Evolutionary conservation across 139 green algal species (phyloP).

Genomic region (Coccomyxa sp.): DNA sequence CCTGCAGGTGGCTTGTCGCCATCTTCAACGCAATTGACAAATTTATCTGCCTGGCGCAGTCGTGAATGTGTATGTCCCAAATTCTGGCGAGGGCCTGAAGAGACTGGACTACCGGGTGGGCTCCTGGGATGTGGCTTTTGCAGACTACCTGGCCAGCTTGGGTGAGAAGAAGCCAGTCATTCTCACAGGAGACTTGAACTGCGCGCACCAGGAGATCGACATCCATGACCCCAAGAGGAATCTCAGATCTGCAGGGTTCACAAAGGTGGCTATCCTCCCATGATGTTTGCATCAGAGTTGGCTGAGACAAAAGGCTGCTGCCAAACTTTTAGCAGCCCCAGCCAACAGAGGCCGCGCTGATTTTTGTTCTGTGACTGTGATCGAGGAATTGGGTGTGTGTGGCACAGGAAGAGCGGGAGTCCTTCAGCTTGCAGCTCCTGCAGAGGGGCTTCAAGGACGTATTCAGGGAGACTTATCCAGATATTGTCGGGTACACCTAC

Average conservation of each 20-base stretch:
- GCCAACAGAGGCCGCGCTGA: too few species aligned
- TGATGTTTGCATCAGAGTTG: too few species aligned
- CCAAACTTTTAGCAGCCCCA: too few species aligned
- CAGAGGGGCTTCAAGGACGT: conserved; percentile 50
- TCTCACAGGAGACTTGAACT: conserved; percentile 48
- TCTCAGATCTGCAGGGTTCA: conserved; percentile 66
- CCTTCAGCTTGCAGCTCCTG: conserved; percentile 42
- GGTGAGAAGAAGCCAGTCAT: conserved; percentile 61
- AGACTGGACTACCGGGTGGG: conserved; percentile 54
- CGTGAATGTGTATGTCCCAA: conserved; percentile 47
- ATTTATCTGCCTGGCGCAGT: neutral
- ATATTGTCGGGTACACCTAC: conserved; percentile 54
- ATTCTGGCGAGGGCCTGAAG: conserved; percentile 42
- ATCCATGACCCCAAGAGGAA: conserved; percentile 75
- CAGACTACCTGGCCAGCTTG: conserved; percentile 29
- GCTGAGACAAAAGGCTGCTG: too few species aligned
- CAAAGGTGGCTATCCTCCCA: conserved; percentile 20
- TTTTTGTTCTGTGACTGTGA: neutral
- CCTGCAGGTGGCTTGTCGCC: neutral
- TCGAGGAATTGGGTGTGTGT: neutral
- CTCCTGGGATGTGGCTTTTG: conserved; percentile 40
- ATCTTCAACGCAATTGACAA: neutral
- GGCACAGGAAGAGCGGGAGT: conserved; percentile 60
- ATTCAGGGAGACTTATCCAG: conserved; percentile 56
- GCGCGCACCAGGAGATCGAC: conserved; percentile 57